Evolutionary conservation across 2,329 filamentous ascomycete genomes (phyloP).

Genomic region (Coniochaeta prunicola): DNA sequence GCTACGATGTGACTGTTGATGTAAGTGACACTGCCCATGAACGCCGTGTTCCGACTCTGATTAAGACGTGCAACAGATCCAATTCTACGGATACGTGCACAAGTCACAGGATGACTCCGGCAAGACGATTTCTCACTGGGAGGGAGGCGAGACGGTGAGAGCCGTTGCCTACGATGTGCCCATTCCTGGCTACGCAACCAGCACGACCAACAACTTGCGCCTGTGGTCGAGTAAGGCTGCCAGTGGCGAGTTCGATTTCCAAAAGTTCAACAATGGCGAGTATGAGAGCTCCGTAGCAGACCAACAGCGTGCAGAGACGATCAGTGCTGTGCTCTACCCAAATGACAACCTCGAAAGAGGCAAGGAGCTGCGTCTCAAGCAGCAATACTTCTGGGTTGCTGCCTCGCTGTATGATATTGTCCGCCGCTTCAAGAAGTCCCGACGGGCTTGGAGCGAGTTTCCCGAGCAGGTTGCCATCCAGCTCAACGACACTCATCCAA

Average conservation of each 20-base stretch:
- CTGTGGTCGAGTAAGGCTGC: conserved; percentile 98
- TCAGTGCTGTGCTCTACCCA: conserved; percentile 93
- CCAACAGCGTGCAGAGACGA: conserved; percentile 97
- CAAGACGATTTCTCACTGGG: conserved; percentile 71
- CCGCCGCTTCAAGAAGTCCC: conserved; percentile 95
- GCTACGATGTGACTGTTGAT: conserved; percentile 91
- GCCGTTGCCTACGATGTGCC: conserved; percentile 91
- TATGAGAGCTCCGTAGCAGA: conserved; percentile 98
- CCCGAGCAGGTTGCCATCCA: conserved; percentile 94
- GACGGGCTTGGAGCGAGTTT: conserved; percentile 85
- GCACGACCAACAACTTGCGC: conserved; percentile 91
- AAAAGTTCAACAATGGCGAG: conserved; percentile 97
- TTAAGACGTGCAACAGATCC: conserved; percentile 44
- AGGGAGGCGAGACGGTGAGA: conserved; percentile 85
- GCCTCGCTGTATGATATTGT: conserved; percentile 95
- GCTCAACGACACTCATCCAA: conserved; percentile 96
- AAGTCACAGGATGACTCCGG: conserved; percentile 71
- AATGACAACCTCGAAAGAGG: conserved; percentile 96
- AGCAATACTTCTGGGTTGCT: conserved; percentile 99
- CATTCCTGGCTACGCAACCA: conserved; percentile 83
- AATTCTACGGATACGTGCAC: conserved; percentile 85
- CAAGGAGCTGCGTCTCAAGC: conserved; percentile 95
- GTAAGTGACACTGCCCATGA: conserved; percentile 32
- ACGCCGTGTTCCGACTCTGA: background rate
- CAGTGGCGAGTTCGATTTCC: conserved; percentile 96